A percentile compares a stretch with the other conserved stretches of the same genome.
Evolutionary conservation across 1,139 yeast genomes (phyloP).

Genomic region (Pichia sp.): DNA sequence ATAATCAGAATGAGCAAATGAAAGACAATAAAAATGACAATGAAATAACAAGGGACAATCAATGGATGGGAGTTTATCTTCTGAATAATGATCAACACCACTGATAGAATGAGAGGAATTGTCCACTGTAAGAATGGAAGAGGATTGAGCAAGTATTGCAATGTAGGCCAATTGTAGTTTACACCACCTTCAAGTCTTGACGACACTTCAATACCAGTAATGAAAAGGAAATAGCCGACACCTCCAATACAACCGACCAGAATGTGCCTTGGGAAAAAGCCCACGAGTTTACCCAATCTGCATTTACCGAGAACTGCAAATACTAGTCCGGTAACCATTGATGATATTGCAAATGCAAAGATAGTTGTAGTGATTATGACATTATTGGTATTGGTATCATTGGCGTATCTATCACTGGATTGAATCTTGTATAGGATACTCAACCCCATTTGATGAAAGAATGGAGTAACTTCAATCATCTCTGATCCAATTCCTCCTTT

Average conservation of each 20-base stretch:
- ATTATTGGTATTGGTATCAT: constrained; percentile 34
- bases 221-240: constrained; percentile 85
- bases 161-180: constrained; percentile 52
- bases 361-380: constrained; percentile 76
- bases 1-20: constrained; percentile 59
- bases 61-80: constrained; percentile 62
- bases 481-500: constrained; percentile 90
- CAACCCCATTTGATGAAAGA: constrained; percentile 91
- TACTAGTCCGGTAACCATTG: constrained; percentile 79
- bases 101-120: constrained; percentile 60
- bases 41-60: constrained; percentile 75
- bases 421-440: constrained; percentile 43
- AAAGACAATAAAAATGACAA: constrained; percentile 58
- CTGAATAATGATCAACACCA: constrained; percentile 54
- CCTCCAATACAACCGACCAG: constrained; percentile 98
- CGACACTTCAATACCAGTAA: constrained; percentile 87
- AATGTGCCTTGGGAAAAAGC: constrained; percentile 93
- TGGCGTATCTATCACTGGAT: constrained; percentile 39
- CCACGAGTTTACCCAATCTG: constrained; percentile 76
- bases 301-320: constrained; percentile 74
- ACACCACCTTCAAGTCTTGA: constrained; percentile 73
- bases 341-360: constrained; percentile 73
- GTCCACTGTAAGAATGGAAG: constrained; percentile 58
- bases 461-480: constrained; percentile 98
- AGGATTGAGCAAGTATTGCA: constrained; percentile 35